These are phyloP conservation scores for Pseudogymnoascus sp. DNA, from an alignment of 2,329 filamentous ascomycete genomes.

Conservation along the genomic window DNA sequence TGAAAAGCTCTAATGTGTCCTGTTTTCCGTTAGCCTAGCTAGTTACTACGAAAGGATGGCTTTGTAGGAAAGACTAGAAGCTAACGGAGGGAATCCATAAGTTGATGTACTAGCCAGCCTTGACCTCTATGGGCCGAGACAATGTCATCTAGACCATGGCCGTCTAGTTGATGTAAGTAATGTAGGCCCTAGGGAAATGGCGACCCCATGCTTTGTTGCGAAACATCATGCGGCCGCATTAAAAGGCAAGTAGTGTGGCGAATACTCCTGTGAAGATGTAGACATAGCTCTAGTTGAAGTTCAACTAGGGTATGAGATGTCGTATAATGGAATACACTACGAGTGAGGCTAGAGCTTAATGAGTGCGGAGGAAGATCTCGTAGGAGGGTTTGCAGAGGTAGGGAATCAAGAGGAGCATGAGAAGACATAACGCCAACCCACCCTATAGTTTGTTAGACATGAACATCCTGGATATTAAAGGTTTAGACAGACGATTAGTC, in stretches of 20 bases:
- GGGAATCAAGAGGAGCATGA: conserved; percentile 14
- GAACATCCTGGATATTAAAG: background rate
- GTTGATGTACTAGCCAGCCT: conserved; percentile 11
- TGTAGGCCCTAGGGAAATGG: conserved; percentile 9
- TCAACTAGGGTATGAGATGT: conserved; percentile 10
- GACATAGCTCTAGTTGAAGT: conserved; percentile 4
- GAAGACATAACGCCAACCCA: conserved; percentile 14
- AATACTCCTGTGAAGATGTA: conserved; percentile 8
- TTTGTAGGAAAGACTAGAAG: conserved; percentile 12
- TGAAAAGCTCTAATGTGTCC: background rate
- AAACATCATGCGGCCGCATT: conserved; percentile 8
- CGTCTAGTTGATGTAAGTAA: conserved; percentile 7
- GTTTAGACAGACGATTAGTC: conserved; percentile 14
- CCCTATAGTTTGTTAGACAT: conserved; percentile 15
- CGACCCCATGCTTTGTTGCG: conserved; percentile 6
- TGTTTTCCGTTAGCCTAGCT: background rate
- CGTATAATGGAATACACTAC: conserved; percentile 13
- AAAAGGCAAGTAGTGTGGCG: background rate
- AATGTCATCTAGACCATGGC: background rate
- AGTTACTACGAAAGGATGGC: background rate
- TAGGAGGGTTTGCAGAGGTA: conserved; percentile 12
- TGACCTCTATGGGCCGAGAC: background rate
- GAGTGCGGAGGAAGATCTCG: conserved; percentile 16
- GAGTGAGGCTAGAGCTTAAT: conserved; percentile 14
- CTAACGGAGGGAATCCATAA: conserved; percentile 15